A percentile compares a stretch with the other conserved stretches of the same genome.
These are phyloP conservation scores for Incumbomyces lentus DNA, from an alignment of 2,329 filamentous ascomycete species.

Conservation along the genomic window DNA sequence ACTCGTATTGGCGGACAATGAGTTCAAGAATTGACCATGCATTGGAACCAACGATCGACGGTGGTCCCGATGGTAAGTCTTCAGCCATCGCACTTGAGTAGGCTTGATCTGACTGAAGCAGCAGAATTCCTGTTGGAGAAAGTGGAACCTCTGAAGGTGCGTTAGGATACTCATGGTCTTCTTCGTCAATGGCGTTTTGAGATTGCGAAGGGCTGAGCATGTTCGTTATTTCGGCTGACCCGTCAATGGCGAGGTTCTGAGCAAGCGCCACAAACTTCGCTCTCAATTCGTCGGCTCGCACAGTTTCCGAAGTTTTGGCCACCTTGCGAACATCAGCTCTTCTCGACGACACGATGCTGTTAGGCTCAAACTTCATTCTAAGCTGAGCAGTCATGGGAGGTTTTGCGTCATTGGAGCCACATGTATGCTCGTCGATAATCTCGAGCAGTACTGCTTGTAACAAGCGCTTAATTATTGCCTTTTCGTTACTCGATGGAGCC, in stretches of 20 bases:
- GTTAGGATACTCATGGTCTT: slow-evolving; percentile 17
- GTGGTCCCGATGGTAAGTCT: background rate
- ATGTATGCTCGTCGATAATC: slow-evolving; percentile 47
- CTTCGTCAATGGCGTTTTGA: slow-evolving; percentile 10
- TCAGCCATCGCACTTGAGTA: slow-evolving; percentile 6
- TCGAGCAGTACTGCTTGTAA: slow-evolving; percentile 55
- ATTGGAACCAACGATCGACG: background rate
- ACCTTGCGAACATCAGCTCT: background rate
- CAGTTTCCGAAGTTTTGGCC: slow-evolving; percentile 18
- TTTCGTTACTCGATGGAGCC: slow-evolving; percentile 32
- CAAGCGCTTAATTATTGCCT: slow-evolving; percentile 42
- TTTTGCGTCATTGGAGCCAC: background rate
- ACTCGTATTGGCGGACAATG: slow-evolving; percentile 1
- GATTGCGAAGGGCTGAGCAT: background rate
- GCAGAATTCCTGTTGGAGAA: slow-evolving; percentile 15
- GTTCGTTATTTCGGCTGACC: background rate
- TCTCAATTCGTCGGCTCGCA: slow-evolving; percentile 27
- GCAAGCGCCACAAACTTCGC: background rate
- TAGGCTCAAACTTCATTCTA: slow-evolving; percentile 48
- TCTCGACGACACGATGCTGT: slow-evolving; percentile 26
- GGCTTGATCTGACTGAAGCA: slow-evolving; percentile 12
- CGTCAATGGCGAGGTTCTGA: background rate
- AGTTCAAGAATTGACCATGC: background rate
- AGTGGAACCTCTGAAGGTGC: slow-evolving; percentile 20
- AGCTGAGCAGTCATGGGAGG: slow-evolving; percentile 31